Conservation (phyloP, 2,329 filamentous ascomycete genomes). For the Aureobasidium subglaciale region DNA sequence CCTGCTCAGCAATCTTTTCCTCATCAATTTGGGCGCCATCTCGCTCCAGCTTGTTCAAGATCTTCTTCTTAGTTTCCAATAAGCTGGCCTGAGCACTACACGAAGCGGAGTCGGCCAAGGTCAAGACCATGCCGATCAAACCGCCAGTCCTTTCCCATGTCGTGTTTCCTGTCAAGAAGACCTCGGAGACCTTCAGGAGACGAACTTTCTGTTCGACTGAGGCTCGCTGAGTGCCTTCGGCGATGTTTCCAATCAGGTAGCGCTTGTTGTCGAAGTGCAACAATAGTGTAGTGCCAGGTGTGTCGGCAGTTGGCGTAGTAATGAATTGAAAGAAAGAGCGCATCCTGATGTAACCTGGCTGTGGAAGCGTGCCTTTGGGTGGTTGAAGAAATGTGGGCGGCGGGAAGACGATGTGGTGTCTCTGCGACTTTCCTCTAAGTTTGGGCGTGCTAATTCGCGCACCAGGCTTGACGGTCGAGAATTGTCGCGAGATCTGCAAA, state of each 20-base stretch:
- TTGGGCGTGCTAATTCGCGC: constrained; percentile 1
- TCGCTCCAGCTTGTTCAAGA: constrained; percentile 28
- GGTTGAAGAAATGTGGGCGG: not conserved
- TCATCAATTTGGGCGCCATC: constrained; percentile 15
- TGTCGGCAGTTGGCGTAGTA: constrained; percentile 80
- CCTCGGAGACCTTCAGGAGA: constrained; percentile 60
- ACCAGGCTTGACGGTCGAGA: not conserved
- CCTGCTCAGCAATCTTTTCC: constrained; percentile 22
- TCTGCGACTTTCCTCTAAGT: not conserved
- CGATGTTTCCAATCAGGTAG: constrained; percentile 76
- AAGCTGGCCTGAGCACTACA: constrained; percentile 40
- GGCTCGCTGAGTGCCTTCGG: constrained; percentile 79
- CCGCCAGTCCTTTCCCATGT: constrained; percentile 75
- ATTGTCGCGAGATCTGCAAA: not conserved
- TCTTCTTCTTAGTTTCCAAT: constrained; percentile 33
- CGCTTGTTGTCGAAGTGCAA: constrained; percentile 74
- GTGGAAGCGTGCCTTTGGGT: not conserved
- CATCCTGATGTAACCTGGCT: constrained; percentile 48
- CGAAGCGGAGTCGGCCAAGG: constrained; percentile 61
- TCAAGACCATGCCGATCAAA: constrained; percentile 76
- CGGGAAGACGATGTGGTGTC: constrained; percentile 6
- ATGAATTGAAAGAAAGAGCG: constrained; percentile 66
- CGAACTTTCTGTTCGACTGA: constrained; percentile 60
- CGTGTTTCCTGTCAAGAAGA: constrained; percentile 75
- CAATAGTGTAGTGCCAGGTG: constrained; percentile 67